phyloP scores from a whole-genome alignment of 2,329 filamentous ascomycete species.

The Leptographium flavum region DNA sequence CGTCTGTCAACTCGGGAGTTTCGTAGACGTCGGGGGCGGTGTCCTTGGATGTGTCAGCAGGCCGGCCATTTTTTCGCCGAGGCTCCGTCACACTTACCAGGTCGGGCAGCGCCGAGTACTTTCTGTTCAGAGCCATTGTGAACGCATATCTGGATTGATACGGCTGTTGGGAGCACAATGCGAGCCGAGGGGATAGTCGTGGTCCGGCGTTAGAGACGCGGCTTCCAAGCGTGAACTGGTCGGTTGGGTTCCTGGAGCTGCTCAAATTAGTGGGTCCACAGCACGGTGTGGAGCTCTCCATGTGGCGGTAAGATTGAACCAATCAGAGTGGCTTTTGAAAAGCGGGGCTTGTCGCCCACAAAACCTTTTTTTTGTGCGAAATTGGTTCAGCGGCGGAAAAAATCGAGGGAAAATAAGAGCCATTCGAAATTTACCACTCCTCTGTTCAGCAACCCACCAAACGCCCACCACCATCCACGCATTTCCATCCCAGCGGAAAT shows the following conservation, averaged over 20 bases:
- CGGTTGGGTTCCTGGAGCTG: too few species aligned
- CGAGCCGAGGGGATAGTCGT: background rate
- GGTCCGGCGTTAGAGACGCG: background rate
- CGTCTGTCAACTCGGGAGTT: slow-evolving; percentile 83
- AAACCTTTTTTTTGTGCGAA: slow-evolving; percentile 3
- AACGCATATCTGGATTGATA: background rate
- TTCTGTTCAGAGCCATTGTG: slow-evolving; percentile 61
- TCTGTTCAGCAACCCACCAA: slow-evolving; percentile 3
- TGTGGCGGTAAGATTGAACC: background rate
- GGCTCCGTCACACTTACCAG: slow-evolving; percentile 35
- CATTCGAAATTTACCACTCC: background rate
- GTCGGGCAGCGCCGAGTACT: slow-evolving; percentile 71
- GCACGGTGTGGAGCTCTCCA: background rate
- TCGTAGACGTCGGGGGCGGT: slow-evolving; percentile 92
- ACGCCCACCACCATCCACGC: background rate
- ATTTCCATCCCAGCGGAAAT: background rate
- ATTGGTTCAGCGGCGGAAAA: background rate
- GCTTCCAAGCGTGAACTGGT: background rate
- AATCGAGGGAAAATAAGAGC: slow-evolving; percentile 1
- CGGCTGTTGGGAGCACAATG: background rate
- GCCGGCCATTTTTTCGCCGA: background rate
- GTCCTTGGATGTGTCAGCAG: slow-evolving; percentile 41
- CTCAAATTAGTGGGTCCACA: background rate
- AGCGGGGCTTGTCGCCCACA: slow-evolving; percentile 2
- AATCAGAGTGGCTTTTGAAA: background rate